Base-by-base conservation (phyloP, 2,329 filamentous ascomycete genomes). In the Ophiostoma ulmi region DNA sequence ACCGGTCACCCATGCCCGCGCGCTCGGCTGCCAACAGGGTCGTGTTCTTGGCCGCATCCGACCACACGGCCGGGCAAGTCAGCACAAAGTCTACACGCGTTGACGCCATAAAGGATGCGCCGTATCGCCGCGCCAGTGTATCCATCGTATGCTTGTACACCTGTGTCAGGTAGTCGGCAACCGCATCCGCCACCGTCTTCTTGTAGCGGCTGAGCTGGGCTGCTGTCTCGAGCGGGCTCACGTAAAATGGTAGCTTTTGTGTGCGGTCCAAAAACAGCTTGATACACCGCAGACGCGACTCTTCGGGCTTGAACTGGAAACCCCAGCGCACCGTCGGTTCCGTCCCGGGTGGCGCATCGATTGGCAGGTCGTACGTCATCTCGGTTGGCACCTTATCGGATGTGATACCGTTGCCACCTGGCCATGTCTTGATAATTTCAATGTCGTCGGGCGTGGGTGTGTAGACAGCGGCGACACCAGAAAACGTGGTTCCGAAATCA, bases 301-400 rank as follows among this genome's bases (percentile, higher is more conserved):
- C 90, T 76, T 93, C 90, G 1, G 91, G 90, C 76, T 88, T 89
- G 83, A 93, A 92, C 78, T 94, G 90, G 78, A 93, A 94, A 0
- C 91, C 91, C 91, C 91, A 94, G 86, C 90, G 90, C 67, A 87
- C 81, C 0, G 77, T 84, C 7, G 86, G 83, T 8, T 81, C 78
- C 1, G 81, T 77, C n/a, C 78, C 82, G 1, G 77, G 74, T 3
- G 79, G 73, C 5, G 67, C 69, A 26, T 78, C 74, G 69, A 80
- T 77, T 69, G 81, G 79, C 41, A 81, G 78, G 72, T 85, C 83
- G 75, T 88, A 88, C 74, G 90, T 89, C 70, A 94, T 90, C 78
- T 94, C 91, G 17, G 91, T 93, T 1, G 91, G 91, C 1, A 94
- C 91, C 82, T 94, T 94, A 82, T 94, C 91, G 48, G 90, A 93